Base-by-base conservation (phyloP, 2,329 filamentous ascomycete species). In the Diplocarpon mali region DNA sequence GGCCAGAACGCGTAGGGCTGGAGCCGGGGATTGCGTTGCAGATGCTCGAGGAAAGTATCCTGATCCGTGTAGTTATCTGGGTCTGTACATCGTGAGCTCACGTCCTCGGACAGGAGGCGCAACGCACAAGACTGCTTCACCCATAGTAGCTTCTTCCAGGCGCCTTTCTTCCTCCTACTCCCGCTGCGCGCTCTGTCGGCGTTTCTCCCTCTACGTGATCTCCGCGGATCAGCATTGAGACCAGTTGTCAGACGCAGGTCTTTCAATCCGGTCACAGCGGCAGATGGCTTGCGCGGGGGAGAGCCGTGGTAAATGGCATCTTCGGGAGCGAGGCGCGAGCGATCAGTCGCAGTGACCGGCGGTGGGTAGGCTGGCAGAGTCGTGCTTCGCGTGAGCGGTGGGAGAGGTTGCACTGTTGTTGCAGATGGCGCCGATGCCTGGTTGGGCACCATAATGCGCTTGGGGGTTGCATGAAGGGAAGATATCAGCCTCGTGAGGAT, bases 21-120 rank as follows among this genome's bases (percentile, higher is more conserved):
- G 42, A 96, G 75, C 34, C 89, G 81, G 4, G 90, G 90, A 63
- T 98, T 98, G 38, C 89, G 79, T 64, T 98, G 90, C 14, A 98
- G 77, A 57, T 94, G 88, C 61, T 95, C 90, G 54, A 98, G 80
- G 58, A 98, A 98, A 1, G 92, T 96, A 48, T 86, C 85, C 61
- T 92, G 88, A 62, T 98, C 92, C 34, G 92, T 96, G 63, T 96
- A 96, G 64, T 98, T 98, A 64, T 98, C 92, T n/a, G 92, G 89
- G 61, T 93, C 86, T 89, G 39, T n/a, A 20, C n/a, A 34, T 38
- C 17, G 53, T 61, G 41, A 61, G 51, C 45, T 51, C 12, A 16
- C 32, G 36, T 43, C 41, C 28, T 29, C 38, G 14, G 40, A 32
- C 15, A 14, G 9, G 17, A 41, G 32, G 32, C 39, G 15, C 28